These are phyloP conservation scores for Xylogone sp. DNA, from an alignment of 2,329 filamentous ascomycete species.

Conservation along the genomic window DNA sequence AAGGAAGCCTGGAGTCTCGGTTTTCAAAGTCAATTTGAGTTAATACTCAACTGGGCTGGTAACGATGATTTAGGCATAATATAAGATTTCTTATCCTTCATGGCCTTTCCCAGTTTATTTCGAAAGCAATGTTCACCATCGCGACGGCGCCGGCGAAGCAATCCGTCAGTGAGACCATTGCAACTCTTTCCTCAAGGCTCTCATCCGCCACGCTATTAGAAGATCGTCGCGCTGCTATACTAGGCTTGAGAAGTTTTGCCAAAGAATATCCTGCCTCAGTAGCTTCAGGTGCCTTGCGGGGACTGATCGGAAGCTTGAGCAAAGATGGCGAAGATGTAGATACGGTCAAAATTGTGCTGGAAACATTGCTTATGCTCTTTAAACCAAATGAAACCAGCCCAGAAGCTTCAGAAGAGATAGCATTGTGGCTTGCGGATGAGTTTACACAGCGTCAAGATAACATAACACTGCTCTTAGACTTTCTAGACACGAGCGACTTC, in stretches of 20 bases:
- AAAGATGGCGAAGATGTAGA: constrained; percentile 94
- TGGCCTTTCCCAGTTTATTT: not conserved
- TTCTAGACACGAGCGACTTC: constrained; percentile 83
- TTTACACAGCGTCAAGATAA: constrained; percentile 98
- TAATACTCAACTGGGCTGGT: not conserved
- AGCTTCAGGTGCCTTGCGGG: constrained; percentile 85
- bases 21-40: not conserved
- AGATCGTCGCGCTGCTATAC: constrained; percentile 88
- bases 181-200: constrained; percentile 80
- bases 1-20: not conserved
- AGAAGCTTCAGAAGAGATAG: constrained; percentile 94
- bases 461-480: constrained; percentile 82
- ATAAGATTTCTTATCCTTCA: not conserved
- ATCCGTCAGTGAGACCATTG: constrained; percentile 92
- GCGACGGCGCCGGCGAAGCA: constrained; percentile 83
- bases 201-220: constrained; percentile 88
- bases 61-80: not conserved
- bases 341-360: constrained; percentile 89
- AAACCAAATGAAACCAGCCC: constrained; percentile 67
- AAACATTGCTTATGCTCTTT: constrained; percentile 94
- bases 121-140: constrained; percentile 57
- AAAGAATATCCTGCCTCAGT: constrained; percentile 96
- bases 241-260: constrained; percentile 90
- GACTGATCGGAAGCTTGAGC: constrained; percentile 77
- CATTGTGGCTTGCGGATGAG: constrained; percentile 93